A percentile compares a stretch with the other conserved stretches of the same genome.
phyloP scores from a whole-genome alignment of 176 grass and related monocot genomes.

The Ensete glaucum region DNA sequence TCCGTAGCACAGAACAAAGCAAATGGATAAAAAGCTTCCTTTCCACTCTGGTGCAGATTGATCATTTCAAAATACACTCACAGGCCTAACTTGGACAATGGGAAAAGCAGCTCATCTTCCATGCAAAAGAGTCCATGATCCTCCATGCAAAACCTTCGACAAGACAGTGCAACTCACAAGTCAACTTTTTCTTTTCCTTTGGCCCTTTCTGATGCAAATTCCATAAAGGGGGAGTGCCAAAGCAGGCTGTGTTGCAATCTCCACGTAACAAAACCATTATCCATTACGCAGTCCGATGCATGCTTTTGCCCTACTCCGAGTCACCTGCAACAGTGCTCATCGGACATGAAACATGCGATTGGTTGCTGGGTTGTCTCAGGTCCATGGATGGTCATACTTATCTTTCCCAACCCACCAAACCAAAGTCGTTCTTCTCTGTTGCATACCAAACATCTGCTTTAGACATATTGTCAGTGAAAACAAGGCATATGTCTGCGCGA shows the following conservation, averaged over 20 bases:
- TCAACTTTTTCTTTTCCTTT: background rate
- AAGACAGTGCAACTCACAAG: no score
- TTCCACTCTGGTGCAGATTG: no score
- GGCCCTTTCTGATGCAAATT: background rate
- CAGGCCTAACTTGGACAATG: no score
- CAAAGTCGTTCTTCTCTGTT: background rate
- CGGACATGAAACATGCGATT: background rate
- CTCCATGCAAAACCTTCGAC: no score
- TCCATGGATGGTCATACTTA: background rate
- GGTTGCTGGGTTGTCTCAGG: background rate
- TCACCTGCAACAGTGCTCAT: background rate
- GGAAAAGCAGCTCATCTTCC: no score
- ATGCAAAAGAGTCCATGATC: no score
- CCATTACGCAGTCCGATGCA: background rate
- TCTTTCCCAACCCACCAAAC: background rate
- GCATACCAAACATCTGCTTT: background rate
- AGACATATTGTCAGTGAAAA: no score
- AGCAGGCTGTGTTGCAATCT: background rate
- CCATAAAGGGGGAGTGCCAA: no score
- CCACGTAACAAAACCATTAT: constrained; percentile 1
- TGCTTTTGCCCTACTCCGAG: background rate
- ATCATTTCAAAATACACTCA: no score
- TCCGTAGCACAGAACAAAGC: no score
- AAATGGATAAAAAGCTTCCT: no score
- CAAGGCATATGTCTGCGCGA: no score